Percentiles rank a stretch among this genome's conserved stretches.
These are phyloP conservation scores for Hyphochytrium catenoides DNA, from an alignment of 352 stramenopile genomes.

Conservation along the genomic window DNA sequence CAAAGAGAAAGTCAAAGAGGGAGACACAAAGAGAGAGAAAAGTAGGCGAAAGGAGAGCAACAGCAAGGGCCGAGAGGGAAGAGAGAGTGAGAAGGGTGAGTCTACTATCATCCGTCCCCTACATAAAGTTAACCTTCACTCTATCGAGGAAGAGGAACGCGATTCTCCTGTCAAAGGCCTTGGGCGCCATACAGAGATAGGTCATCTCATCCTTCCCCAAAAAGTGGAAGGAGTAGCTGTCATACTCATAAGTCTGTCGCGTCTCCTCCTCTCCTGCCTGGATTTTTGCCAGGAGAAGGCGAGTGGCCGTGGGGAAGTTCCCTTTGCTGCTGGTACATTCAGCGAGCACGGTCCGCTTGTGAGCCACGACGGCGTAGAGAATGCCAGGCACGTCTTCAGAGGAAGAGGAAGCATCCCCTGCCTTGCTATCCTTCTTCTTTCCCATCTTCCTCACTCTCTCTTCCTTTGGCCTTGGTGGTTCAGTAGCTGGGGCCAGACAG, in stretches of 20 bases:
- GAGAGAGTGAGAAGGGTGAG: no score
- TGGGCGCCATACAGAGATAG: slow-evolving; percentile 94
- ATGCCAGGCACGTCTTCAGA: no score
- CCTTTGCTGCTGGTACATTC: slow-evolving; percentile 87
- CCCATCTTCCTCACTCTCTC: no score
- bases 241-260: background rate
- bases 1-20: no score
- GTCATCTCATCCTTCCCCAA: slow-evolving; percentile 82
- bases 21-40: no score
- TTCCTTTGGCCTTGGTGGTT: no score
- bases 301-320: slow-evolving; percentile 94
- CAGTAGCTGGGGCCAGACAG: no score
- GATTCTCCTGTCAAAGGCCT: slow-evolving; percentile 76
- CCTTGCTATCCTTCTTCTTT: no score
- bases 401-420: no score
- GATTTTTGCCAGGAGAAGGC: slow-evolving; percentile 91
- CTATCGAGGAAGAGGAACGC: slow-evolving; percentile 95
- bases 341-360: slow-evolving; percentile 89
- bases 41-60: no score
- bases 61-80: no score
- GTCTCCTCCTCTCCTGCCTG: slow-evolving; percentile 35
- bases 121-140: slow-evolving; percentile 56
- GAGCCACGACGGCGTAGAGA: slow-evolving; percentile 91
- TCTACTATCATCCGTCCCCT: slow-evolving; percentile 18
- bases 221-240: slow-evolving; percentile 81